Evolutionary conservation across 208 protist genomes (phyloP).

Genomic region (Acanthamoeba castellanii): DNA sequence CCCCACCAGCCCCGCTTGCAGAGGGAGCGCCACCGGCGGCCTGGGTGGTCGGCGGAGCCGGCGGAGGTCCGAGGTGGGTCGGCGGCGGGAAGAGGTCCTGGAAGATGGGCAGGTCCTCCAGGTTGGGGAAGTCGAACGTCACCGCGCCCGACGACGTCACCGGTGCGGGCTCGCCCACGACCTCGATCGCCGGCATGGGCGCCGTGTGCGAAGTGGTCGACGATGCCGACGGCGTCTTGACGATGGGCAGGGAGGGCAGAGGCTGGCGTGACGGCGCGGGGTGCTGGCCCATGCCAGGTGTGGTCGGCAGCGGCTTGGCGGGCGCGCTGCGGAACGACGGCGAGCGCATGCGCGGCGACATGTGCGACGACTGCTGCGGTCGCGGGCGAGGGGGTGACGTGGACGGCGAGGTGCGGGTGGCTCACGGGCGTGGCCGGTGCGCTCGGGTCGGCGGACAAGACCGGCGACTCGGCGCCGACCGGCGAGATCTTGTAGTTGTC

Average conservation of each 20-base stretch:
- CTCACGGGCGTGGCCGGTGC: neutral
- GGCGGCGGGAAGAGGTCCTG: constrained; percentile 48
- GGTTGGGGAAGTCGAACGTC: constrained; percentile 26
- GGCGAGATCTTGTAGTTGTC: constrained; percentile 45
- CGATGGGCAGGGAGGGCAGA: neutral
- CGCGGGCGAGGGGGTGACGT: neutral
- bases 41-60: neutral
- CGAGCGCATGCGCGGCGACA: neutral
- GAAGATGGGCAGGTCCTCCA: constrained; percentile 66
- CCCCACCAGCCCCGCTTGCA: neutral
- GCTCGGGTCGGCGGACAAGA: neutral
- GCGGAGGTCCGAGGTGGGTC: constrained; percentile 24
- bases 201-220: neutral
- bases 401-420: neutral
- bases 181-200: constrained; percentile 20
- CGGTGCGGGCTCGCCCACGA: neutral
- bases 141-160: neutral
- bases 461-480: neutral
- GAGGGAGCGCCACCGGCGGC: neutral
- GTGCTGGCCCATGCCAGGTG: neutral
- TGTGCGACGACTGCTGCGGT: neutral
- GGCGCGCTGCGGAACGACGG: neutral
- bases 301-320: constrained; percentile 20
- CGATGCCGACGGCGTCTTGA: neutral
- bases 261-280: neutral